Conservation (phyloP, 2,329 filamentous ascomycete species). For the Akanthomyces uredinophilus region DNA sequence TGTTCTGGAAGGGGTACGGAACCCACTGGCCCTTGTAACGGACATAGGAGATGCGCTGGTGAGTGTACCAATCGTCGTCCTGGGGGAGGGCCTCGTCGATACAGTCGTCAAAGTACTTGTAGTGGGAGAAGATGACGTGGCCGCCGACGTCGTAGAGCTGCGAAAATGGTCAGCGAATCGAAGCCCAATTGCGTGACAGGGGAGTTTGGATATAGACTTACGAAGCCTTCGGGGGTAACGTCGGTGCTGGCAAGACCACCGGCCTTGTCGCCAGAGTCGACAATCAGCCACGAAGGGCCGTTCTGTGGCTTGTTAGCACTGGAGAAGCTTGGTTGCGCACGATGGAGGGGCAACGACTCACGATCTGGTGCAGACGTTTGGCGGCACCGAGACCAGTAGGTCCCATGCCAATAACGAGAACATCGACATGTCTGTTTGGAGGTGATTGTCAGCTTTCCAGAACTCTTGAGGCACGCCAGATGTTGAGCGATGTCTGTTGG, state of each 20-base stretch:
- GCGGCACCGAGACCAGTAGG: slow-evolving; percentile 90
- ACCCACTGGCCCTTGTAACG: slow-evolving; percentile 97
- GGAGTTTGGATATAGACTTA: slow-evolving; percentile 50
- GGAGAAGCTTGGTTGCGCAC: slow-evolving; percentile 19
- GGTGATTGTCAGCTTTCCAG: background rate
- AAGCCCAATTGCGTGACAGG: background rate
- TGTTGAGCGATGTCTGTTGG: background rate
- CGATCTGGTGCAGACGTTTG: slow-evolving; percentile 95
- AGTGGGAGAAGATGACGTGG: slow-evolving; percentile 99
- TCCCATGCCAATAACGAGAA: slow-evolving; percentile 89
- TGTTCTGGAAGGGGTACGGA: slow-evolving; percentile 99
- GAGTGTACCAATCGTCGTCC: slow-evolving; percentile 91
- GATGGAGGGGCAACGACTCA: slow-evolving; percentile 43
- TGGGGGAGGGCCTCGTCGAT: slow-evolving; percentile 94
- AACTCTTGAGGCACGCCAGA: background rate
- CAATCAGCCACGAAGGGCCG: slow-evolving; percentile 89
- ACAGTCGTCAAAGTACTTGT: slow-evolving; percentile 99
- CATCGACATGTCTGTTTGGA: slow-evolving; percentile 67
- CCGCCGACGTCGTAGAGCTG: slow-evolving; percentile 98
- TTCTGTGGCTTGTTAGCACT: slow-evolving; percentile 50
- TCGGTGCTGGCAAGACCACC: slow-evolving; percentile 96
- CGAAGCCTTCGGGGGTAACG: slow-evolving; percentile 91
- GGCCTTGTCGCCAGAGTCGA: slow-evolving; percentile 86
- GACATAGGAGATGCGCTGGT: slow-evolving; percentile 98
- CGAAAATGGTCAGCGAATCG: slow-evolving; percentile 16